phyloP scores from a whole-genome alignment of 176 grass and related monocot genomes.

The Hordeum marinum region DNA sequence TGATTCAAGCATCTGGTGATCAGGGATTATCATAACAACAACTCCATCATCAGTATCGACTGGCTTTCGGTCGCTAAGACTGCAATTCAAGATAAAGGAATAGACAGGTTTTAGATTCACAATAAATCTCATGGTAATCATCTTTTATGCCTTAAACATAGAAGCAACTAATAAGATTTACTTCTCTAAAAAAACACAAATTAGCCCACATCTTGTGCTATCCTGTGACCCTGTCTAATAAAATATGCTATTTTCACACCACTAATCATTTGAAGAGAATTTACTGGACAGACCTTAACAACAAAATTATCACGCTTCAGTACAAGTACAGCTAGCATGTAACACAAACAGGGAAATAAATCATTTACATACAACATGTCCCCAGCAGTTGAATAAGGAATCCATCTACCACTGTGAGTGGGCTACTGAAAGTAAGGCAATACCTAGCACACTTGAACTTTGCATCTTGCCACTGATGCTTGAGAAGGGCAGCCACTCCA shows the following conservation, averaged over 20 bases:
- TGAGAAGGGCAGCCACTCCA: slow-evolving; percentile 87
- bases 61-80: slow-evolving; percentile 90
- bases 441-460: slow-evolving; percentile 86
- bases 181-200: neutral
- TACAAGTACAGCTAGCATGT: neutral
- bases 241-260: neutral
- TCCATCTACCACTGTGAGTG: neutral
- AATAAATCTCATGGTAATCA: neutral
- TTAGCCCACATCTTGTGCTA: neutral
- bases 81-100: slow-evolving; percentile 32
- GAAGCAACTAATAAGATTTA: neutral
- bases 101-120: neutral
- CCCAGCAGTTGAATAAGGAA: neutral
- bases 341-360: neutral
- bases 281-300: neutral
- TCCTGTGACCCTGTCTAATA: neutral
- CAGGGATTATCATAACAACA: slow-evolving; percentile 91
- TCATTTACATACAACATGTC: neutral
- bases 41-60: slow-evolving; percentile 75
- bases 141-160: neutral
- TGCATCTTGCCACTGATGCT: slow-evolving; percentile 82
- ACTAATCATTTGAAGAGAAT: neutral
- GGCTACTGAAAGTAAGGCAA: neutral
- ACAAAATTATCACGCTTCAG: neutral
- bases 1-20: slow-evolving; percentile 94